Evolutionary conservation across 1,139 yeast genomes (phyloP).

Genomic region (Candida neerlandica): DNA sequence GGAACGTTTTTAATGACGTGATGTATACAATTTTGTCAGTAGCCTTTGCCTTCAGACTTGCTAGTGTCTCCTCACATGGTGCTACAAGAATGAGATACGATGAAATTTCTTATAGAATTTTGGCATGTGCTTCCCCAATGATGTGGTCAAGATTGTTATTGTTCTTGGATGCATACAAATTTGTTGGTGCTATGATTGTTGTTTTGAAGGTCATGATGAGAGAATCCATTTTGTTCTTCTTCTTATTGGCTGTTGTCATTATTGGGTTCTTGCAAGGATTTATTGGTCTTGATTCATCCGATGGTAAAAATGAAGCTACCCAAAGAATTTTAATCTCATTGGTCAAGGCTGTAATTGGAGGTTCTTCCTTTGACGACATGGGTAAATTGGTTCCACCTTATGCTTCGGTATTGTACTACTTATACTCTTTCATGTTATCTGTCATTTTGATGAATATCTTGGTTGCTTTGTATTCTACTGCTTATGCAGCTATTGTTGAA

Average conservation of each 20-base stretch:
- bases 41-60: constrained; percentile 58
- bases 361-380: constrained; percentile 71
- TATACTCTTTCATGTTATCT: constrained; percentile 72
- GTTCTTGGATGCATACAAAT: constrained; percentile 75
- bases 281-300: constrained; percentile 83
- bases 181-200: constrained; percentile 88
- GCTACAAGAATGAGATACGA: constrained; percentile 48
- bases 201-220: constrained; percentile 85
- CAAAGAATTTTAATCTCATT: constrained; percentile 62
- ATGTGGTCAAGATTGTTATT: constrained; percentile 82
- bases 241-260: constrained; percentile 67
- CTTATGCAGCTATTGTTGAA: constrained; percentile 78
- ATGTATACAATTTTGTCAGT: constrained; percentile 59
- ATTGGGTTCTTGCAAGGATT: constrained; percentile 87
- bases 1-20: constrained; percentile 77
- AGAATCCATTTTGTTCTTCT: constrained; percentile 80
- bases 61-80: constrained; percentile 43
- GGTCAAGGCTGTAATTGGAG: constrained; percentile 71
- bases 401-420: constrained; percentile 74
- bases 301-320: constrained; percentile 80
- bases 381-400: constrained; percentile 80
- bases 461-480: constrained; percentile 82
- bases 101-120: constrained; percentile 65
- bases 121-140: constrained; percentile 83
- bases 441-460: constrained; percentile 78